Evolutionary conservation across 2,329 filamentous ascomycete genomes (phyloP).

Genomic region (Paraphoma sp.): DNA sequence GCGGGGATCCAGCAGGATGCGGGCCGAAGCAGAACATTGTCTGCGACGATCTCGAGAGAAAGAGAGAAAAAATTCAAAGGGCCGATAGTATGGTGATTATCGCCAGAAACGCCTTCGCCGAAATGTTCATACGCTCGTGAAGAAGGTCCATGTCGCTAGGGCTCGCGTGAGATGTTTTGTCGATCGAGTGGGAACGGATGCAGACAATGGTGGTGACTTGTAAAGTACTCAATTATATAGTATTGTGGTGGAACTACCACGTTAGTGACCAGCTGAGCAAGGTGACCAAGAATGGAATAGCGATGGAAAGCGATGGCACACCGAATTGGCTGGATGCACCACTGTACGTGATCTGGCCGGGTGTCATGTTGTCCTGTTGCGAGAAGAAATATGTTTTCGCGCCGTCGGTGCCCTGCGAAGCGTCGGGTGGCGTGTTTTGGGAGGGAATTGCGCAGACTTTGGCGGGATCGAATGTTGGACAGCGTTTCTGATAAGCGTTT

Average conservation of each 20-base stretch:
- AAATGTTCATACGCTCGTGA: constrained; percentile 9
- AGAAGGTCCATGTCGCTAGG: constrained; percentile 3
- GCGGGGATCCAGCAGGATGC: constrained; percentile 4
- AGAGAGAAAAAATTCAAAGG: background rate
- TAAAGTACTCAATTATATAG: constrained; percentile 11
- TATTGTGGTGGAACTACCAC: constrained; percentile 19
- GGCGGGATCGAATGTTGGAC: constrained; percentile 31
- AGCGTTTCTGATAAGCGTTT: constrained; percentile 40
- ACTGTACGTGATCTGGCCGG: constrained; percentile 36
- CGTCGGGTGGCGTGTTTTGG: constrained; percentile 39
- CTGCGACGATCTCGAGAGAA: background rate
- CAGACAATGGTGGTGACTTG: background rate
- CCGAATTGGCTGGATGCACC: constrained; percentile 25
- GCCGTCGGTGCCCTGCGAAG: constrained; percentile 26
- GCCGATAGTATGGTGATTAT: constrained; percentile 1
- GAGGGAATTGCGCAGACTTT: constrained; percentile 45
- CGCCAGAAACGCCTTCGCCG: constrained; percentile 1
- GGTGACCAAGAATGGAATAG: constrained; percentile 30
- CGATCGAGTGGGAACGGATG: background rate
- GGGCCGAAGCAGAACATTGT: background rate
- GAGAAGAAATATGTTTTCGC: constrained; percentile 48
- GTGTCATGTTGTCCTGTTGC: constrained; percentile 30
- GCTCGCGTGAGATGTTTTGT: background rate
- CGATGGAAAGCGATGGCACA: constrained; percentile 24
- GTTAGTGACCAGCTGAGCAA: constrained; percentile 36